phyloP scores from a whole-genome alignment of 441 rosid genomes.

The California macrophylla region DNA sequence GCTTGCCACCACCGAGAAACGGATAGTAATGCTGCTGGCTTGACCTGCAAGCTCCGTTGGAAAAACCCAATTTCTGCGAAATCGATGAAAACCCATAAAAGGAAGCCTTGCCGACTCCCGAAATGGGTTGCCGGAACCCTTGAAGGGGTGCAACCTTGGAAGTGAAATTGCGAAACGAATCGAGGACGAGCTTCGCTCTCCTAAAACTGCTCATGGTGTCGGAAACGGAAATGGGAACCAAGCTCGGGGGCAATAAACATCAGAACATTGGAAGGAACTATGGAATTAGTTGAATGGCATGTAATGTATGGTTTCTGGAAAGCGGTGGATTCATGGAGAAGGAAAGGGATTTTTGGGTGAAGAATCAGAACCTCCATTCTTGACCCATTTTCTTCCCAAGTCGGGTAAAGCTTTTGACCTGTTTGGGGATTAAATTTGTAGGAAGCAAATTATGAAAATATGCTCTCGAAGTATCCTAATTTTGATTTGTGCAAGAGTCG shows the following conservation, averaged over 20 bases:
- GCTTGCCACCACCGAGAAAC: conserved; percentile 27
- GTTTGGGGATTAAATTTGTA: no score
- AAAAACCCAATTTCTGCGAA: conserved; percentile 29
- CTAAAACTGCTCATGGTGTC: conserved; percentile 31
- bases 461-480: no score
- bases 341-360: background rate
- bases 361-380: no score
- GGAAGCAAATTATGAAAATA: no score
- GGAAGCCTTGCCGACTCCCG: conserved; percentile 24
- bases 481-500: no score
- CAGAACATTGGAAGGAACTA: no score
- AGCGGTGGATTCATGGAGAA: background rate
- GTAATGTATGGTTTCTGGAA: background rate
- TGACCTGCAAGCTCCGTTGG: conserved; percentile 8
- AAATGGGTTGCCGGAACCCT: conserved; percentile 21
- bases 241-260: no score
- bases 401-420: no score
- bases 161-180: conserved; percentile 35
- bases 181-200: conserved; percentile 36
- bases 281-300: background rate
- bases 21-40: conserved; percentile 19
- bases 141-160: conserved; percentile 28
- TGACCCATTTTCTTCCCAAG: no score
- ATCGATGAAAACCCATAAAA: conserved; percentile 31
- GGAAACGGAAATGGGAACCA: background rate